A percentile compares a stretch with the other conserved stretches of the same genome.
Evolutionary conservation across 768 basidiomycete genomes (phyloP).

Genomic region (Mycena haematopus): DNA sequence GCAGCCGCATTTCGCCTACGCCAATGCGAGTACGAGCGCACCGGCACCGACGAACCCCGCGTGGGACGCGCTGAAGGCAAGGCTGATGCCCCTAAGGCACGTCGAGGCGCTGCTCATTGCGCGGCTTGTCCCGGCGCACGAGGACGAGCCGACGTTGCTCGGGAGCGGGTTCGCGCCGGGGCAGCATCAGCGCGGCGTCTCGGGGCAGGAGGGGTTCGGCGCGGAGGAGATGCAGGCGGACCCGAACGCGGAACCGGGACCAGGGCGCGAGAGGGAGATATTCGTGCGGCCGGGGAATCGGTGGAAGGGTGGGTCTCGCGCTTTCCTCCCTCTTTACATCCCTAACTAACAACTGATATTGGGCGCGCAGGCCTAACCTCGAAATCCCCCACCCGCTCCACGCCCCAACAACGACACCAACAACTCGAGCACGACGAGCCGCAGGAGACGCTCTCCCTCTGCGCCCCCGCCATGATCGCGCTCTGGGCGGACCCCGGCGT

Average conservation of each 20-base stretch:
- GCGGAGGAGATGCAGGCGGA: too few relatives aligned
- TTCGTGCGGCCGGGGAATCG: slow-evolving; percentile 69
- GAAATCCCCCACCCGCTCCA: too few relatives aligned
- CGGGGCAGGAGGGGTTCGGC: too few relatives aligned
- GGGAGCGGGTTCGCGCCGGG: slow-evolving; percentile 5
- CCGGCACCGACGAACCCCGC: not conserved
- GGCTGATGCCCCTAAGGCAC: slow-evolving; percentile 71
- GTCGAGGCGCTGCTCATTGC: slow-evolving; percentile 74
- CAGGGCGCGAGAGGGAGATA: slow-evolving; percentile 43
- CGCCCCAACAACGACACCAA: too few relatives aligned
- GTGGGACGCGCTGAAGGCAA: slow-evolving; percentile 8
- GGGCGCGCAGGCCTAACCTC: too few relatives aligned
- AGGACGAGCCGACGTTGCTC: slow-evolving; percentile 60
- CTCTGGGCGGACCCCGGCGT: slow-evolving; percentile 73
- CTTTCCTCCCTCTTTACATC: too few relatives aligned
- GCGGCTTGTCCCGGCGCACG: slow-evolving; percentile 70
- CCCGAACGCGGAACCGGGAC: too few relatives aligned
- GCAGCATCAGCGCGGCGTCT: too few relatives aligned
- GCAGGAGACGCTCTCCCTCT: slow-evolving; percentile 63
- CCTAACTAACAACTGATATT: too few relatives aligned
- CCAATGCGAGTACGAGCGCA: too few relatives aligned
- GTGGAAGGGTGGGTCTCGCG: slow-evolving; percentile 60
- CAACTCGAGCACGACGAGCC: slow-evolving; percentile 61
- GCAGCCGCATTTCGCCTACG: too few relatives aligned
- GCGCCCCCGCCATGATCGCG: slow-evolving; percentile 65